Evolutionary conservation across 257 asterid genomes (phyloP), one percentile per base, ranked within the genome.

Genomic region (Nicotiana tabacum): DNA sequence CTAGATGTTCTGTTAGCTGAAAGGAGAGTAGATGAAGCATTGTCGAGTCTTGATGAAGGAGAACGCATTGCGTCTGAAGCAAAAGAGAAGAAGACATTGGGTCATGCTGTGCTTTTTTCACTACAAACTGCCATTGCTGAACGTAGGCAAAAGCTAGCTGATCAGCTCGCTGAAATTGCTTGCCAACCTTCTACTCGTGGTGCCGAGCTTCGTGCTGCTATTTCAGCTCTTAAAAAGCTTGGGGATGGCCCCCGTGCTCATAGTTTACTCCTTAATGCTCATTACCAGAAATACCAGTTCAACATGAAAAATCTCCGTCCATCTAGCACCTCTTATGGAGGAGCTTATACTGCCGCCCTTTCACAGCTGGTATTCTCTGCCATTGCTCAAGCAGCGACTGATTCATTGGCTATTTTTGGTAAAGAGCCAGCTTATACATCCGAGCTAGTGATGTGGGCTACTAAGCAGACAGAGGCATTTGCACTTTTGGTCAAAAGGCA

Each of bases 241-340:
- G 99, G 99, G 77, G 99, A 96, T 87, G 97, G 98, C 56, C 91
- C 99, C 33, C 99, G 99, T 57, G 99, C 99, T 74, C 98, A 96
- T 85, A 90, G 89, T 77, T 88, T 96, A 89, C 97, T 96, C 55
- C 98, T 94, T 48, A 90, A 88, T 88, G 99, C 99, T 30, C 99
- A 96, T 88, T 94, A 87, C 79, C 97, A 94, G 93, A 90, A 97
- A 88, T 94, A 92, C 89, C 99, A 92, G 81, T 91, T 91, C 93
- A 96, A 90, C 90, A 91, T 93, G 98, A 98, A 92, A 85, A 90
- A 94, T 86, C 95, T 96, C 32, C 98, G 96, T 76, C 97, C 98
- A 81, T 96, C 99, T 39, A 96, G 94, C 89, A 92, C 98, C 61
- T 94, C 99, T 80, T 93, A 94, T 86, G 99, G 98, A 55, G 98